Base-by-base conservation (phyloP, 2,329 filamentous ascomycete species). In the Fusarium pseudograminearum region DNA sequence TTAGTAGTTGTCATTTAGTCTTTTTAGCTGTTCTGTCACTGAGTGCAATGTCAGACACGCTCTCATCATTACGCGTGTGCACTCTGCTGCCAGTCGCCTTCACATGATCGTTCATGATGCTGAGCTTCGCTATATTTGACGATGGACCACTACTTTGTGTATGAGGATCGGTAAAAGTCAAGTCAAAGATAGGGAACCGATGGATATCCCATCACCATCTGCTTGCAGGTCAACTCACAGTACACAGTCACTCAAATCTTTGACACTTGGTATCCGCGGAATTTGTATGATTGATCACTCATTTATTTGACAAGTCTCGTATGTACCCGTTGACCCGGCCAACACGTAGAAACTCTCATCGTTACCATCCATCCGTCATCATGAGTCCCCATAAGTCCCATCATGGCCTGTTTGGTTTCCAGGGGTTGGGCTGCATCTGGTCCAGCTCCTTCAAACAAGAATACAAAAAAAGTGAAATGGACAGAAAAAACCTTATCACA, bases 361-460 rank as follows among this genome's bases (percentile, higher is more conserved):
- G 31, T 53, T 67, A 42, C 62, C 57, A 55, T 31, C 48, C 33
- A 22, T 52, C 30, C n/a, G 18, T 63, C 66, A 52, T 69, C 38
- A 36, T 58, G 44, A 42, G 40, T 57, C 45, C 48, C 57, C 64
- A 31, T 52, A 38, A 55, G 53, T 56, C 38, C 41, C 26, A 26
- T 65, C 56, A 57, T 42, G 47, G 45, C 57, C 57, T 42, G 56
- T 50, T 57, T 67, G 48, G 42, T 62, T 67, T 56, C 50, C 67
- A 69, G 66, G 50, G 66, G 36, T 26, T 52, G 34, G 47, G 46
- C 45, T 54, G 46, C 45, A 62, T 70, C 54, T 53, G 63, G 59
- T 70, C 57, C 67, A 63, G 67, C 53, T 54, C 62, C 57, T 60
- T 70, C 67, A 70, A 70, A 70, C 67, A 70, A 67, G 56, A 67